These are phyloP conservation scores for Fusarium phyllophilum DNA, from an alignment of 2,329 filamentous ascomycete species.

Conservation along the genomic window DNA sequence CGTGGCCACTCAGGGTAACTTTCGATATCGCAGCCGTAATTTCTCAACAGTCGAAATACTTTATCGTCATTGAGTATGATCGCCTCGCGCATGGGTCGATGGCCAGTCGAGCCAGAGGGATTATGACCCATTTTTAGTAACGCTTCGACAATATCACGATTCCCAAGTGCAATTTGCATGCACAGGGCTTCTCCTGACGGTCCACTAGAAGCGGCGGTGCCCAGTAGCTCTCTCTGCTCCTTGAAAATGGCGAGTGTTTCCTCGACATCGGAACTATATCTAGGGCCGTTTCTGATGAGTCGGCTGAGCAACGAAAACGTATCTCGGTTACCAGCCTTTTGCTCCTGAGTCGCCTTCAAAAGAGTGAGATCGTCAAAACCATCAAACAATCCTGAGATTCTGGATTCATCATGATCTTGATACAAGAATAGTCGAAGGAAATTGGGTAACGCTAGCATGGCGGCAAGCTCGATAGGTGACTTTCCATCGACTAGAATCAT, in stretches of 20 bases:
- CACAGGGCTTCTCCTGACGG: not conserved
- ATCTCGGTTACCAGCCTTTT: not conserved
- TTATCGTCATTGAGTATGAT: not conserved
- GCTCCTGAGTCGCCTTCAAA: not conserved
- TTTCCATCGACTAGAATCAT: not conserved
- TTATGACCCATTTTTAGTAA: not conserved
- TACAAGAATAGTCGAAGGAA: not conserved
- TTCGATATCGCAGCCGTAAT: not conserved
- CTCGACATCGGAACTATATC: not conserved
- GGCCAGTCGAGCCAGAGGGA: not conserved
- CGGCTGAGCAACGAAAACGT: not conserved
- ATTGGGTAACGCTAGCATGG: not conserved
- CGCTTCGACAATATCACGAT: not conserved
- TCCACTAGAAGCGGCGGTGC: rapidly evolving
- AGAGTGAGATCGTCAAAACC: not conserved
- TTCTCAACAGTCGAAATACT: not conserved
- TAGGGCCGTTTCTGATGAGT: not conserved
- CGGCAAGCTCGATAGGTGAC: not conserved
- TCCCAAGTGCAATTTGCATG: not conserved
- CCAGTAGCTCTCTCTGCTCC: not conserved
- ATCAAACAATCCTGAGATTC: rapidly evolving
- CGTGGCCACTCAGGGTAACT: not conserved
- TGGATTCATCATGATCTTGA: not conserved
- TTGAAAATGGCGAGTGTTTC: not conserved
- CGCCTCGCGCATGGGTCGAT: not conserved